Conservation (phyloP, 2,329 filamentous ascomycete species). For the Sporothrix luriei region DNA sequence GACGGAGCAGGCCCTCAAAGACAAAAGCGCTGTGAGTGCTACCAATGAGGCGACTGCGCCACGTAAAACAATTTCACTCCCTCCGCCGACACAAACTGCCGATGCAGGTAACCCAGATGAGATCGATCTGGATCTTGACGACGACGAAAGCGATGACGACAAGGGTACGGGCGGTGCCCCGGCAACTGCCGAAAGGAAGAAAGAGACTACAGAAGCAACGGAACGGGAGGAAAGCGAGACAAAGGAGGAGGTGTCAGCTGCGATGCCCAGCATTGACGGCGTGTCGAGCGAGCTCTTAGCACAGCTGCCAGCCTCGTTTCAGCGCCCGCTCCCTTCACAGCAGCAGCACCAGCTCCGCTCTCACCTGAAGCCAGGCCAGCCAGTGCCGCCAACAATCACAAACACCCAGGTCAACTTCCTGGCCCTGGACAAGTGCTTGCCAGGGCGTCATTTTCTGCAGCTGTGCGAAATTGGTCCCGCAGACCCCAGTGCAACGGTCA, state of each 20-base stretch:
- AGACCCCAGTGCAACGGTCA: constrained; percentile 40
- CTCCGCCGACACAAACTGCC: constrained; percentile 21
- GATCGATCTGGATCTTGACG: constrained; percentile 68
- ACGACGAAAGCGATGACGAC: constrained; percentile 46
- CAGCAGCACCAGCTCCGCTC: constrained; percentile 30
- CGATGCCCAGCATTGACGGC: constrained; percentile 34
- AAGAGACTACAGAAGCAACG: background rate
- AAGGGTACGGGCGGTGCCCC: background rate
- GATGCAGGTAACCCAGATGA: constrained; percentile 62
- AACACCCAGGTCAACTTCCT: constrained; percentile 84
- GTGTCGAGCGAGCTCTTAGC: constrained; percentile 68
- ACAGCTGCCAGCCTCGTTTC: constrained; percentile 76
- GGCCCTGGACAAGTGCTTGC: constrained; percentile 87
- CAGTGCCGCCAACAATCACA: constrained; percentile 69
- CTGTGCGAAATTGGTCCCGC: constrained; percentile 65
- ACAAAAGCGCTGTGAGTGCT: background rate
- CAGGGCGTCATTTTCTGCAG: constrained; percentile 78
- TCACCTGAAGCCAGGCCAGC: constrained; percentile 53
- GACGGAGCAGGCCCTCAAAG: constrained; percentile 25
- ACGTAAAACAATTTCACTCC: background rate
- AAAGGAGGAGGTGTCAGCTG: constrained; percentile 25
- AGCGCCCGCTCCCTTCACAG: constrained; percentile 44
- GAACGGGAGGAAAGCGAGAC: constrained; percentile 27
- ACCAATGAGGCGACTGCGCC: background rate
- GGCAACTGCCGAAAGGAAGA: background rate